Percentiles rank a stretch among this genome's conserved stretches.
Evolutionary conservation across 1,139 yeast genomes (phyloP).

Genomic region (Geotrichum fermentans): DNA sequence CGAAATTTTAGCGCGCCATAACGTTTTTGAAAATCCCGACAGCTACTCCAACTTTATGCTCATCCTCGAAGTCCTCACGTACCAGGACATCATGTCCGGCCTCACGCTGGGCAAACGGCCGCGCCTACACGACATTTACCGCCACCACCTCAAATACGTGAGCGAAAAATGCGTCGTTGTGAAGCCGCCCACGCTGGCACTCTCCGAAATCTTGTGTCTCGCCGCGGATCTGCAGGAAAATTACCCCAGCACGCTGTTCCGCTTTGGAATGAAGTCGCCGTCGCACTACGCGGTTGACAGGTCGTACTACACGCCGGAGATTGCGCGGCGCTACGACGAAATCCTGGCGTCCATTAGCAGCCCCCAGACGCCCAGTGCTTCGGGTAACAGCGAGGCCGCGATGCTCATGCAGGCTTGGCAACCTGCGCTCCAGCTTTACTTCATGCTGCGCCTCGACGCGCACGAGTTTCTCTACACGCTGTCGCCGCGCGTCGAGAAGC

Average conservation of each 20-base stretch:
- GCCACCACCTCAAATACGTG: not conserved
- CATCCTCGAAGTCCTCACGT: not conserved
- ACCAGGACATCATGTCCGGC: not conserved
- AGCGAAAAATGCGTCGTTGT: not conserved
- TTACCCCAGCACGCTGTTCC: not conserved
- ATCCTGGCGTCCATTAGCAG: not conserved
- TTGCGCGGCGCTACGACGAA: not conserved
- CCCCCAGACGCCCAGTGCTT: not conserved
- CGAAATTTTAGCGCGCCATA: not conserved
- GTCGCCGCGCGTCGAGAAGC: conserved; percentile 17
- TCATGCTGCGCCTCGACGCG: conserved; percentile 22
- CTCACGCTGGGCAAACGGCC: not conserved
- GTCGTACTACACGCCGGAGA: not conserved
- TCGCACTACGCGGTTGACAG: not conserved
- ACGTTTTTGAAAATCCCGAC: not conserved
- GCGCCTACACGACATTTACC: not conserved
- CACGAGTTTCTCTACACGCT: conserved; percentile 19
- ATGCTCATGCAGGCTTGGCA: conserved; percentile 13
- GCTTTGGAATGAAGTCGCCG: not conserved
- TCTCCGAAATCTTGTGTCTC: conserved; percentile 3
- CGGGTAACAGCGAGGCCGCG: not conserved
- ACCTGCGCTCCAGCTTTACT: conserved; percentile 23
- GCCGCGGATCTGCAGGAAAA: conserved; percentile 4
- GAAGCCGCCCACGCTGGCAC: not conserved
- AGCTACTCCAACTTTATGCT: not conserved